A percentile compares a stretch with the other conserved stretches of the same genome.
Conservation (phyloP, 352 stramenopile genomes). For the Globisporangium nagaii region DNA sequence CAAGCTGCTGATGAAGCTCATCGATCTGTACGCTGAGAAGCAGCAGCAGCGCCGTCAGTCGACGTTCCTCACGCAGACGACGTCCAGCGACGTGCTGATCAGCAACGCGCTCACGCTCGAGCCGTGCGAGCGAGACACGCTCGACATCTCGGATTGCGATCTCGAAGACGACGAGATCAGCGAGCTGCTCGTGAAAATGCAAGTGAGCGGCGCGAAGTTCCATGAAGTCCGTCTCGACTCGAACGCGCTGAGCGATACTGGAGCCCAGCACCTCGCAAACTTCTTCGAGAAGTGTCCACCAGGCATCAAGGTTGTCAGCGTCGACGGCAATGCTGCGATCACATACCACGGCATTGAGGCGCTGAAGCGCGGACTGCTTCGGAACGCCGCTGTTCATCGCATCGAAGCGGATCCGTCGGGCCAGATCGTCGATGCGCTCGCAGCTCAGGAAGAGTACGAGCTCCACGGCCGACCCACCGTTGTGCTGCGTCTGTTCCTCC, state of each 20-base stretch:
- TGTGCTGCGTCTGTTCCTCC: constrained; percentile 11
- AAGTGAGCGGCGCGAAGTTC: constrained; percentile 24
- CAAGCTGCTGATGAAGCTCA: constrained; percentile 36
- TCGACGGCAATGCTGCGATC: constrained; percentile 25
- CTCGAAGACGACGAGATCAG: constrained; percentile 36
- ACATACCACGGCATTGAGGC: constrained; percentile 24
- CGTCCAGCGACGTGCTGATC: constrained; percentile 36
- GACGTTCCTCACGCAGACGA: constrained; percentile 48
- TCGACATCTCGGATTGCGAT: constrained; percentile 25
- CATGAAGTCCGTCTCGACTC: constrained; percentile 28
- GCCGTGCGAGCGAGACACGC: constrained; percentile 2
- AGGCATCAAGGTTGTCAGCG: constrained; percentile 22
- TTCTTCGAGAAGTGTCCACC: constrained; percentile 32
- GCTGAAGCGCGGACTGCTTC: constrained; percentile 22
- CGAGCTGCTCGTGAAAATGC: constrained; percentile 35
- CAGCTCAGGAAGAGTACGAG: constrained; percentile 14
- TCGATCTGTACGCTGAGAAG: constrained; percentile 31
- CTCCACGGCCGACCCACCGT: constrained; percentile 8
- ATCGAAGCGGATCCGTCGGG: constrained; percentile 13
- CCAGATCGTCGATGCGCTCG: constrained; percentile 14
- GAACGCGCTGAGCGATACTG: constrained; percentile 36
- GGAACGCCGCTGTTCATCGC: constrained; percentile 26
- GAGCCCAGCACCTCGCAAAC: constrained; percentile 25
- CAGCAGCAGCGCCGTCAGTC: constrained; percentile 21
- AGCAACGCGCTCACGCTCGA: constrained; percentile 1